Evolutionary conservation across 257 asterid species (phyloP).

Genomic region (Primulina eburnea): DNA sequence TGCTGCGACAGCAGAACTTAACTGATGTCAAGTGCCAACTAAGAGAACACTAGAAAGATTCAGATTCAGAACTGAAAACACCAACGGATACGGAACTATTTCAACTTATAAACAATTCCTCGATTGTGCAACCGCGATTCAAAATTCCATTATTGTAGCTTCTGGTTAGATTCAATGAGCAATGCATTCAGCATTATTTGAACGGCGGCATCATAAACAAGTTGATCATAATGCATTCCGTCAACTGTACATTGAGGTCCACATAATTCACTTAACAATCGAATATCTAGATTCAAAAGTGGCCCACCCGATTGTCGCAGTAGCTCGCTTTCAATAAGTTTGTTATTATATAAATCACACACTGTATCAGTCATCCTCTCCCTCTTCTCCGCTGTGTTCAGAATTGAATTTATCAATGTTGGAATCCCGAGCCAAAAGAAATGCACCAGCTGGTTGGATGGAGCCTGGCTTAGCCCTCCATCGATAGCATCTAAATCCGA

Average conservation of each 20-base stretch:
- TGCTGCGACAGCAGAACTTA: constrained; percentile 27
- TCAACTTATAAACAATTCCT: constrained; percentile 20
- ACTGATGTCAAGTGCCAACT: constrained; percentile 24
- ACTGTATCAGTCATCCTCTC: constrained; percentile 55
- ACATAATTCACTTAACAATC: constrained; percentile 53
- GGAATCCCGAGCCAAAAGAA: constrained; percentile 97
- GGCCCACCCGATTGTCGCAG: constrained; percentile 68
- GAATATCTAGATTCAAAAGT: constrained; percentile 62
- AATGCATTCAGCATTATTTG: constrained; percentile 83
- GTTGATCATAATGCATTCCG: constrained; percentile 86
- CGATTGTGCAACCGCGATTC: constrained; percentile 11
- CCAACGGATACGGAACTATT: constrained; percentile 11
- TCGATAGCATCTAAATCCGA: constrained; percentile 35
- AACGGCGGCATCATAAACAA: constrained; percentile 70
- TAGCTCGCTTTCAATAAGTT: constrained; percentile 53
- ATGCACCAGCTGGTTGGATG: constrained; percentile 45
- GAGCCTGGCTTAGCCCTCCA: constrained; percentile 33
- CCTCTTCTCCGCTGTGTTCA: constrained; percentile 74
- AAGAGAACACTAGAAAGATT: constrained; percentile 27
- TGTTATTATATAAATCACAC: constrained; percentile 48
- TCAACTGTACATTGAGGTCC: constrained; percentile 72
- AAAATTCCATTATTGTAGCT: constrained; percentile 36
- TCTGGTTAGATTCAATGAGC: constrained; percentile 88
- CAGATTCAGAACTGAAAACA: constrained; percentile 13
- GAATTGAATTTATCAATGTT: constrained; percentile 57